Evolutionary conservation across 176 grass and related monocot species (phyloP).

Genomic region (Paspalum notatum): DNA sequence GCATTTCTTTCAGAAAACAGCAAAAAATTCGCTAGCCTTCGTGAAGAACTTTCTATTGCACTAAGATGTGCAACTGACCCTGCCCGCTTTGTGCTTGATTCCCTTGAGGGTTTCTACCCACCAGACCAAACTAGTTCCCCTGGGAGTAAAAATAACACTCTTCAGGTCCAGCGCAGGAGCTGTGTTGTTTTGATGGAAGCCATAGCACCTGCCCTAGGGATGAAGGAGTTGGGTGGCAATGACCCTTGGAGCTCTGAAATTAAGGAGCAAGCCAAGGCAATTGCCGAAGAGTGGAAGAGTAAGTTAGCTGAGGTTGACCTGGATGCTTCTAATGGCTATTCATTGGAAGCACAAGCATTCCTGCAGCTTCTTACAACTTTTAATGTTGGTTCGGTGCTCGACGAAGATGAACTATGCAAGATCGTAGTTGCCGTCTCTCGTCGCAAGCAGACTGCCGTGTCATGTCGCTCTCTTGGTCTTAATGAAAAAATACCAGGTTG

Average conservation of each 20-base stretch:
- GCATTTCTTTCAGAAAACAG: slow-evolving; percentile 77
- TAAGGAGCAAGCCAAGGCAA: slow-evolving; percentile 77
- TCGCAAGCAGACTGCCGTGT: slow-evolving; percentile 72
- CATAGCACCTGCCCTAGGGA: slow-evolving; percentile 56
- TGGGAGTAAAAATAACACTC: slow-evolving; percentile 53
- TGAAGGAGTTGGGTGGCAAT: slow-evolving; percentile 52
- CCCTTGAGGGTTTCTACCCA: slow-evolving; percentile 81
- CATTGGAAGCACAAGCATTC: slow-evolving; percentile 90
- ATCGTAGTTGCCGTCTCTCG: slow-evolving; percentile 83
- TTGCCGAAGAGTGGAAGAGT: slow-evolving; percentile 83
- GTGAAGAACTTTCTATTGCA: slow-evolving; percentile 69
- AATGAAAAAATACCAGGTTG: slow-evolving; percentile 87
- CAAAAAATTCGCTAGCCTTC: slow-evolving; percentile 67
- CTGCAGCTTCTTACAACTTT: slow-evolving; percentile 86
- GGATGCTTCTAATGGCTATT: slow-evolving; percentile 81
- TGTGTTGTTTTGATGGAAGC: slow-evolving; percentile 90
- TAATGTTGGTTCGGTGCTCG: slow-evolving; percentile 75
- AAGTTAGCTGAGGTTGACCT: slow-evolving; percentile 69
- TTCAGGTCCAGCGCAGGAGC: slow-evolving; percentile 73
- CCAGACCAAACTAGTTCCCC: slow-evolving; percentile 50
- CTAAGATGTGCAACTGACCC: slow-evolving; percentile 85
- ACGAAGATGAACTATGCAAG: slow-evolving; percentile 90
- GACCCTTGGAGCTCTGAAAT: slow-evolving; percentile 84
- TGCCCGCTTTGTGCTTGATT: slow-evolving; percentile 81
- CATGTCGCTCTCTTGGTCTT: slow-evolving; percentile 77